Conservation (phyloP, 1,284 basidiomycete genomes). For the Gomphus bonarii region DNA sequence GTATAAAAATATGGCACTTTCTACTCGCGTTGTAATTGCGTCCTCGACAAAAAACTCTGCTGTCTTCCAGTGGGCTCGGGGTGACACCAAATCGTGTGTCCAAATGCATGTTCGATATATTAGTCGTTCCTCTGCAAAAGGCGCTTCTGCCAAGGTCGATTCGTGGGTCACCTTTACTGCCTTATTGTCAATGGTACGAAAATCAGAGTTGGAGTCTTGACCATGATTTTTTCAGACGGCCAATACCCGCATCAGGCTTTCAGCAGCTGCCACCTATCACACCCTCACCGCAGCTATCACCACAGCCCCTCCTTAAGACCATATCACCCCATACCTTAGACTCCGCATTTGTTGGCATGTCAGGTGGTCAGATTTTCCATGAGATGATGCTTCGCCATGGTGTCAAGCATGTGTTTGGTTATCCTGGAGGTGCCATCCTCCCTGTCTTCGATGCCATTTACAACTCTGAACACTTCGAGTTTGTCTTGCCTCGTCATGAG, state of each 20-base stretch:
- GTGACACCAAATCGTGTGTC: conserved; percentile 65
- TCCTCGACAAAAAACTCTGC: conserved; percentile 1
- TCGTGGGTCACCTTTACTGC: conserved; percentile 28
- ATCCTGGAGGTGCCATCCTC: conserved; percentile 95
- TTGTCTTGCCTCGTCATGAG: conserved; percentile 92
- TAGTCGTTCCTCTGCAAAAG: conserved; percentile 50
- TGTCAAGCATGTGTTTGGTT: conserved; percentile 96
- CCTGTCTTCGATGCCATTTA: conserved; percentile 99
- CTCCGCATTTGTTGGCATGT: conserved; percentile 84
- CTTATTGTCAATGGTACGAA: neutral
- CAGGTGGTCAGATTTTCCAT: conserved; percentile 96
- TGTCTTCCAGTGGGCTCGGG: neutral
- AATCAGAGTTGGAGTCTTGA: neutral
- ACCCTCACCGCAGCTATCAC: conserved; percentile 33
- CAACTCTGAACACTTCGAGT: conserved; percentile 92
- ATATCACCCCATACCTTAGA: conserved; percentile 38
- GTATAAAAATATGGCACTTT: neutral
- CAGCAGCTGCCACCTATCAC: conserved; percentile 53
- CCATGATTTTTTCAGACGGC: conserved; percentile 36
- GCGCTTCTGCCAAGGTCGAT: conserved; percentile 48
- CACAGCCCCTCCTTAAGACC: conserved; percentile 29
- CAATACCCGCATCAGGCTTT: conserved; percentile 53
- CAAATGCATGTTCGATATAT: conserved; percentile 56
- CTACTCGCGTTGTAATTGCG: neutral
- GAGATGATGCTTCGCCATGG: conserved; percentile 99